phyloP scores from a whole-genome alignment of 345 rosid genomes.

The Psidium guajava region DNA sequence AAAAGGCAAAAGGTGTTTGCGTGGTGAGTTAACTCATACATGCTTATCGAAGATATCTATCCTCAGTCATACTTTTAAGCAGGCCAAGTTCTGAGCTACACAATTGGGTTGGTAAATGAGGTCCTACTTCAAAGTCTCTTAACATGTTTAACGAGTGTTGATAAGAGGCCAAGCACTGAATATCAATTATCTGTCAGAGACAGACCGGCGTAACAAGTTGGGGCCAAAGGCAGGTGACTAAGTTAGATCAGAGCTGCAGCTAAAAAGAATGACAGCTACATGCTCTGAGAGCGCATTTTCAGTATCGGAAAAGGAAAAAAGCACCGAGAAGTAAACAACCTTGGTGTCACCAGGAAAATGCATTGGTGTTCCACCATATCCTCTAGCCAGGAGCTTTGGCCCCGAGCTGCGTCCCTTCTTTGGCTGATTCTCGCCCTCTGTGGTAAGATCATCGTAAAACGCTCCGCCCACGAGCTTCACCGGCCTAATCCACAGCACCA shows the following conservation, averaged over 20 bases:
- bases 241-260: constrained; percentile 2
- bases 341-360: constrained; percentile 81
- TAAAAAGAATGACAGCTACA: neutral
- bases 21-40: neutral
- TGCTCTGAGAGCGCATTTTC: neutral
- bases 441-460: constrained; percentile 64
- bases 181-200: neutral
- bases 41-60: neutral
- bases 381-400: neutral
- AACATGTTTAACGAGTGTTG: no score
- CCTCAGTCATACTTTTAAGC: neutral
- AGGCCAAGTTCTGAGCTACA: neutral
- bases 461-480: constrained; percentile 75
- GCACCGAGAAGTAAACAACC: constrained; percentile 19
- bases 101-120: neutral
- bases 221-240: neutral
- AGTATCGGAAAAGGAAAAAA: neutral
- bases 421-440: constrained; percentile 63
- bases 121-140: neutral
- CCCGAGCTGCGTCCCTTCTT: constrained; percentile 34
- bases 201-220: neutral
- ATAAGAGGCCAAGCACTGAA: neutral
- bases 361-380: constrained; percentile 80
- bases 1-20: neutral
- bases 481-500: constrained; percentile 21